Evolutionary conservation across 2,329 filamentous ascomycete genomes (phyloP).

Genomic region (Penicillium griseofulvum): DNA sequence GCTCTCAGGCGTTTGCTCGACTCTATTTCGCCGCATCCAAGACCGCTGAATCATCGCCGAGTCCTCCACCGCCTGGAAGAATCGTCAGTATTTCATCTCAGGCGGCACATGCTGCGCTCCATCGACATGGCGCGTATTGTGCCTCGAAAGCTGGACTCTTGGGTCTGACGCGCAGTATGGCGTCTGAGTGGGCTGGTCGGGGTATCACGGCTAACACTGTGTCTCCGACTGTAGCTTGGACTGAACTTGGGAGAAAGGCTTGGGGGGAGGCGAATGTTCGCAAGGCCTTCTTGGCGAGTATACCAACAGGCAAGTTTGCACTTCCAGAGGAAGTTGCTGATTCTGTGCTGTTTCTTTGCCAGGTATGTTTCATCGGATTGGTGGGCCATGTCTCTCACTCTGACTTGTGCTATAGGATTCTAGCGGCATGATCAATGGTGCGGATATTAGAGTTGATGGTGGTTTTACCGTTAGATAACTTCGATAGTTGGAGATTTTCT

Average conservation of each 20-base stretch:
- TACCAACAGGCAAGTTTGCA: slow-evolving; percentile 43
- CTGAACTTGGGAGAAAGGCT: slow-evolving; percentile 45
- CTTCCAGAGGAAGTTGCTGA: slow-evolving; percentile 42
- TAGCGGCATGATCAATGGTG: slow-evolving; percentile 44
- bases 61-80: slow-evolving; percentile 35
- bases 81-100: slow-evolving; percentile 50
- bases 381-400: not conserved
- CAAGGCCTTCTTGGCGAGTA: slow-evolving; percentile 37
- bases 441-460: slow-evolving; percentile 42
- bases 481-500: not conserved
- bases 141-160: slow-evolving; percentile 49
- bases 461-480: slow-evolving; percentile 38
- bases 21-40: slow-evolving; percentile 38
- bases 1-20: slow-evolving; percentile 46
- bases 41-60: slow-evolving; percentile 15
- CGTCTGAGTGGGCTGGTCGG: slow-evolving; percentile 47
- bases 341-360: slow-evolving; percentile 40
- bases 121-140: slow-evolving; percentile 49
- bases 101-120: slow-evolving; percentile 48
- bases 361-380: slow-evolving; percentile 19
- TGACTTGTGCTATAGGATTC: slow-evolving; percentile 29
- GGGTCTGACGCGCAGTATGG: slow-evolving; percentile 47
- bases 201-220: slow-evolving; percentile 50
- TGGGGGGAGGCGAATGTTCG: slow-evolving; percentile 39
- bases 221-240: slow-evolving; percentile 49